Conservation (phyloP, 805 yeast genomes). For the Kregervanrija fluxuum region DNA sequence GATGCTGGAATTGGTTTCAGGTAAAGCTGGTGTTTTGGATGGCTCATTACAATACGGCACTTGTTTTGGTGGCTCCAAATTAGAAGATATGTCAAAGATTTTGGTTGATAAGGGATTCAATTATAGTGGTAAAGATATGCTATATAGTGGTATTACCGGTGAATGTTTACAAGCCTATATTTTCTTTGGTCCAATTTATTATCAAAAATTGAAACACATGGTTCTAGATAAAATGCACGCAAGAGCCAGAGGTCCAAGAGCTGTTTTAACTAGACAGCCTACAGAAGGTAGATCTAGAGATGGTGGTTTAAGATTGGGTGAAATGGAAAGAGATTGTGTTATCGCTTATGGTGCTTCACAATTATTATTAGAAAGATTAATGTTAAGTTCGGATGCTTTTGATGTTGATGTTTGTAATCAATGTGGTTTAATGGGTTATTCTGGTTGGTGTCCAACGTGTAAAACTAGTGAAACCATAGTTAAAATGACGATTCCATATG, state of each 20-base stretch:
- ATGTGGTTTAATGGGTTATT: slow-evolving; percentile 96
- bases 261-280: slow-evolving; percentile 95
- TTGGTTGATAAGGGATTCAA: slow-evolving; percentile 86
- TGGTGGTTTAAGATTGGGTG: slow-evolving; percentile 98
- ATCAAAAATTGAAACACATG: slow-evolving; percentile 98
- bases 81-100: slow-evolving; percentile 90
- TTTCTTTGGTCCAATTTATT: slow-evolving; percentile 97
- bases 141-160: slow-evolving; percentile 95
- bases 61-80: slow-evolving; percentile 96
- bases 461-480: slow-evolving; percentile 79
- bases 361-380: slow-evolving; percentile 82
- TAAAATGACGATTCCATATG: slow-evolving; percentile 96
- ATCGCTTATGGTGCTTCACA: slow-evolving; percentile 99
- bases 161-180: slow-evolving; percentile 96
- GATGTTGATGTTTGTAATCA: slow-evolving; percentile 91
- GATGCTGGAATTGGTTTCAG: slow-evolving; percentile 93
- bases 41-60: slow-evolving; percentile 94
- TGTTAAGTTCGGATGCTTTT: slow-evolving; percentile 96
- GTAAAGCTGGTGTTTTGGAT: slow-evolving; percentile 94
- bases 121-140: slow-evolving; percentile 96
- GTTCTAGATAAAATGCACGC: slow-evolving; percentile 99
- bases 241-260: slow-evolving; percentile 98
- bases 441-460: slow-evolving; percentile 97
- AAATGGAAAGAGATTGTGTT: slow-evolving; percentile 99
- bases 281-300: slow-evolving; percentile 98